Conservation (phyloP, 2,329 filamentous ascomycete genomes). For the Truncatella angustata region DNA sequence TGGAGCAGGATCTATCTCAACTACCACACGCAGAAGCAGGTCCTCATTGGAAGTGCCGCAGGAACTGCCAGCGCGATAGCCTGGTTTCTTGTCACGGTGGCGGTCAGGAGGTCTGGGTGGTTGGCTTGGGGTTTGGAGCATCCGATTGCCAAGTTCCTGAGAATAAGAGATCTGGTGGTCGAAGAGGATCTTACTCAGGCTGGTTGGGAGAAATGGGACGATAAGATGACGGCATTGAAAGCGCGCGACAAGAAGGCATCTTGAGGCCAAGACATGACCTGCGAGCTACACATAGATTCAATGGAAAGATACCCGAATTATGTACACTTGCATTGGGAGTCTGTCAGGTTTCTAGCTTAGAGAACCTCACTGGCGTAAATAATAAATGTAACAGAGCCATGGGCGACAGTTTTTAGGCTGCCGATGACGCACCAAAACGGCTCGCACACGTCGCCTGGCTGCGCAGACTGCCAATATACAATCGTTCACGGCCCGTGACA, state of each 20-base stretch:
- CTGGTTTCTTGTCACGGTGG: conserved; percentile 77
- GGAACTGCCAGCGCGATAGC: conserved; percentile 68
- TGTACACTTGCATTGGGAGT: background rate
- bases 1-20: conserved; percentile 85
- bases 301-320: background rate
- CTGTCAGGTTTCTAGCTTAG: too few species aligned
- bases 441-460: too few species aligned
- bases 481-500: too few species aligned
- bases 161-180: conserved; percentile 80
- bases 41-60: conserved; percentile 73
- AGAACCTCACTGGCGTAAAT: too few species aligned
- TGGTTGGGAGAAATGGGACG: conserved; percentile 91
- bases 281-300: background rate
- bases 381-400: too few species aligned
- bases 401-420: too few species aligned
- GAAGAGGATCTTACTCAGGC: conserved; percentile 87
- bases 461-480: too few species aligned
- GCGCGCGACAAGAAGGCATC: conserved; percentile 31
- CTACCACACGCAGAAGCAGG: conserved; percentile 88
- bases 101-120: conserved; percentile 65
- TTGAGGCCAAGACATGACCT: background rate
- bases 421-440: too few species aligned
- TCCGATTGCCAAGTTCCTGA: conserved; percentile 61
- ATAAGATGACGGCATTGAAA: conserved; percentile 35
- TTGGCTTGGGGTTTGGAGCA: conserved; percentile 71